Percentiles rank a stretch among this genome's conserved stretches.
These are phyloP conservation scores for Perkinsus marinus DNA, from an alignment of 169 alveolate genomes.

Conservation along the genomic window DNA sequence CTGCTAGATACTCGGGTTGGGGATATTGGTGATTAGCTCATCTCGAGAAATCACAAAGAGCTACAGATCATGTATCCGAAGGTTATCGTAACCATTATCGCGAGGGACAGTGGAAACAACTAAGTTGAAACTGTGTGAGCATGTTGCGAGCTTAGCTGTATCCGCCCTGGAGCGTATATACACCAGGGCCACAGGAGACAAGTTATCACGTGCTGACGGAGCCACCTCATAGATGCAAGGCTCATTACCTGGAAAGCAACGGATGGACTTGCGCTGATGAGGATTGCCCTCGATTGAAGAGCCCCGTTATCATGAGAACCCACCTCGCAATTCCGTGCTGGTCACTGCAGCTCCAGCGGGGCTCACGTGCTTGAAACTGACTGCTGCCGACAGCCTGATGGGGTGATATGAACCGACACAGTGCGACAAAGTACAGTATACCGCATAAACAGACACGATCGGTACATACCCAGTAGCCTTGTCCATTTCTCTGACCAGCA, in stretches of 20 bases:
- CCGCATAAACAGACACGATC: too few relatives aligned
- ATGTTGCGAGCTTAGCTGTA: too few relatives aligned
- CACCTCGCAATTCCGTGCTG: slow-evolving; percentile 11
- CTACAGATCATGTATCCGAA: too few relatives aligned
- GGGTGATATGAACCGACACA: neutral
- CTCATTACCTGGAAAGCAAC: neutral
- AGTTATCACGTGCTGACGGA: neutral
- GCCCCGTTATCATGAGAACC: neutral
- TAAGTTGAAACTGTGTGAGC: too few relatives aligned
- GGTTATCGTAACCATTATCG: too few relatives aligned
- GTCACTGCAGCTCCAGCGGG: slow-evolving; percentile 38
- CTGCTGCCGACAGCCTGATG: slow-evolving; percentile 26
- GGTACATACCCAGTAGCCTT: neutral
- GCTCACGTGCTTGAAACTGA: slow-evolving; percentile 26
- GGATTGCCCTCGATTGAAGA: neutral
- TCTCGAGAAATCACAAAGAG: too few relatives aligned
- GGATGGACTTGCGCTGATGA: neutral
- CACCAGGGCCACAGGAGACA: slow-evolving; percentile 12
- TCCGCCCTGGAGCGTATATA: slow-evolving; percentile 22
- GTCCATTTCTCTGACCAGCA: slow-evolving; percentile 22
- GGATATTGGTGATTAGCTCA: too few relatives aligned
- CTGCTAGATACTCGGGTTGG: too few relatives aligned
- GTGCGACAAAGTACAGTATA: too few relatives aligned
- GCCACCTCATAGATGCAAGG: neutral
- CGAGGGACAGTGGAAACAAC: too few relatives aligned